A percentile compares a stretch with the other conserved stretches of the same genome.
Evolutionary conservation across 2,329 filamentous ascomycete genomes (phyloP).

Genomic region (Trichophyton schoenleinii): DNA sequence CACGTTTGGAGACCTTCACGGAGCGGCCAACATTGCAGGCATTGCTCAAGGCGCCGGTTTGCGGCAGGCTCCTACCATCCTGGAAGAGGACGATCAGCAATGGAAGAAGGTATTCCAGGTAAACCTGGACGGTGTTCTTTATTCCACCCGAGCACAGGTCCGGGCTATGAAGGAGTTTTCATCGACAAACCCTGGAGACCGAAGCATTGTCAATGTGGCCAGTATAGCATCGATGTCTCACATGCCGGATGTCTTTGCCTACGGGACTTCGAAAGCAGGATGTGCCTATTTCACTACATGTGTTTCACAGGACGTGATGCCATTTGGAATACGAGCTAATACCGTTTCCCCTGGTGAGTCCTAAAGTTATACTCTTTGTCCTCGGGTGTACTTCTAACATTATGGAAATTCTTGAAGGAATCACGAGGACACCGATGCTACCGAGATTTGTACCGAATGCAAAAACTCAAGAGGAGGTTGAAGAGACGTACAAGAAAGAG

Average conservation of each 20-base stretch:
- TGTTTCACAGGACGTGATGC: not conserved
- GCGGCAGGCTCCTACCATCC: not conserved
- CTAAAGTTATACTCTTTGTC: too few species aligned
- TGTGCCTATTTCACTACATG: not conserved
- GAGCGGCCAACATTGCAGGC: not conserved
- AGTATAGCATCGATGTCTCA: not conserved
- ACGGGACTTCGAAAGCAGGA: not conserved
- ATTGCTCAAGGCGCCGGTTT: not conserved
- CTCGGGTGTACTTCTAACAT: not conserved
- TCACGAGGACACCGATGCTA: not conserved
- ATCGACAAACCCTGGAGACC: not conserved
- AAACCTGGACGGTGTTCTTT: not conserved
- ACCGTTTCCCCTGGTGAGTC: not conserved
- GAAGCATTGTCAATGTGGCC: slow-evolving; percentile 1
- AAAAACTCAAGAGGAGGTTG: not conserved
- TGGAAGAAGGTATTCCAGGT: not conserved
- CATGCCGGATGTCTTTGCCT: slow-evolving; percentile 1
- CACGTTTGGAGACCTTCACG: not conserved
- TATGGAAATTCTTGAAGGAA: not conserved
- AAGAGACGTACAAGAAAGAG: slow-evolving; percentile 1
- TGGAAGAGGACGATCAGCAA: not conserved
- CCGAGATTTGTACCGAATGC: not conserved
- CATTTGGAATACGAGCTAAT: not conserved
- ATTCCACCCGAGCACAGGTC: not conserved
- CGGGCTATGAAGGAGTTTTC: not conserved